Evolutionary conservation across 352 stramenopile species (phyloP).

Genomic region (Globisporangium irregulare): DNA sequence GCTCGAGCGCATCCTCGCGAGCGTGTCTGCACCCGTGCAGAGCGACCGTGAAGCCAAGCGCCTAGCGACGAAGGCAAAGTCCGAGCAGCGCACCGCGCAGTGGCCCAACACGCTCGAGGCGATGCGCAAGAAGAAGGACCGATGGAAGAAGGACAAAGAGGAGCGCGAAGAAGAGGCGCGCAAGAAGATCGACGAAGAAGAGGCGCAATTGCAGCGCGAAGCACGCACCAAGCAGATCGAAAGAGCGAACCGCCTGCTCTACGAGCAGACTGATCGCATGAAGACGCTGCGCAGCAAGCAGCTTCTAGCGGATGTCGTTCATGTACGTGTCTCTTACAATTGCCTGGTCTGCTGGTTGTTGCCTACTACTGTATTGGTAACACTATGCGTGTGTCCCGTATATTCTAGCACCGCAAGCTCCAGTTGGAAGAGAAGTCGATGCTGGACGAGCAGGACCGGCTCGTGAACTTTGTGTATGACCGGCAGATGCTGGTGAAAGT

Average conservation of each 20-base stretch:
- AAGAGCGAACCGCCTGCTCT: slow-evolving; percentile 80
- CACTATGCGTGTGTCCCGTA: not conserved
- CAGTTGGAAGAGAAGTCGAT: slow-evolving; percentile 76
- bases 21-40: slow-evolving; percentile 58
- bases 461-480: slow-evolving; percentile 42
- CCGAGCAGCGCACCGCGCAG: slow-evolving; percentile 70
- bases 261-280: slow-evolving; percentile 92
- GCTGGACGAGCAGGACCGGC: slow-evolving; percentile 48
- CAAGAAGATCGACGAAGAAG: slow-evolving; percentile 74
- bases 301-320: slow-evolving; percentile 81
- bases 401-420: slow-evolving; percentile 67
- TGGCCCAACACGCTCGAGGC: slow-evolving; percentile 93
- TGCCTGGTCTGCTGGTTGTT: not conserved
- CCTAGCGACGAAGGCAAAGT: slow-evolving; percentile 68
- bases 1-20: slow-evolving; percentile 67
- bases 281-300: slow-evolving; percentile 88
- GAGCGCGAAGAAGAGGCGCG: slow-evolving; percentile 76
- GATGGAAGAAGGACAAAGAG: slow-evolving; percentile 89
- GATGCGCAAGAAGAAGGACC: slow-evolving; percentile 87
- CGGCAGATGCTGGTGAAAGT: slow-evolving; percentile 49
- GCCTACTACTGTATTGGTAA: no score
- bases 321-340: slow-evolving; percentile 28
- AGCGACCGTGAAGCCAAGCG: slow-evolving; percentile 69
- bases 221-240: slow-evolving; percentile 81
- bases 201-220: slow-evolving; percentile 69